Evolutionary conservation across 305 asterid genomes (phyloP).

Genomic region (Rubia peregrina): DNA sequence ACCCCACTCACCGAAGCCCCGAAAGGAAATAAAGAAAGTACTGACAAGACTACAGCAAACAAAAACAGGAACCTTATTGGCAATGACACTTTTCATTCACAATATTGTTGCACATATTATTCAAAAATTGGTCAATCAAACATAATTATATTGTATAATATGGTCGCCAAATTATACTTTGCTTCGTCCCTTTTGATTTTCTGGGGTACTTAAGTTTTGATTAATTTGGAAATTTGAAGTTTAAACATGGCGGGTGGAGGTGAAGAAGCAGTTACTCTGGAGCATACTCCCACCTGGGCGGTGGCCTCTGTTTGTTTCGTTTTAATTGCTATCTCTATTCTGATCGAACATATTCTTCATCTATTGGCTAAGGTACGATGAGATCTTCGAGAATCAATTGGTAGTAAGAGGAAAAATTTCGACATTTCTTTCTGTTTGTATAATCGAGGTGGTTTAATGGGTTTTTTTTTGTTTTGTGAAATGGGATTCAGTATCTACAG

Average conservation of each 20-base stretch:
- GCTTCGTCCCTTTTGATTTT: neutral
- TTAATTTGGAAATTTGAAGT: neutral
- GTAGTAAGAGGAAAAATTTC: neutral
- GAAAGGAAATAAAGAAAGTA: neutral
- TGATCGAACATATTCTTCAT: constrained; percentile 61
- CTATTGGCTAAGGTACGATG: constrained; percentile 46
- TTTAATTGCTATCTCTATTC: constrained; percentile 43
- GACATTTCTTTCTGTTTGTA: neutral
- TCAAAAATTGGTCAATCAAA: neutral
- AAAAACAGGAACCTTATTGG: neutral
- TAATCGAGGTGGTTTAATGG: neutral
- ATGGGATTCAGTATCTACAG: constrained; percentile 38
- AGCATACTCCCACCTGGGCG: constrained; percentile 66
- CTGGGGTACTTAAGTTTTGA: neutral
- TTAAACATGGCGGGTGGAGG: constrained; percentile 13
- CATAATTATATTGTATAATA: neutral
- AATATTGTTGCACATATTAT: neutral
- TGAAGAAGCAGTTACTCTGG: constrained; percentile 28
- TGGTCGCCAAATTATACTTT: constrained; percentile 1
- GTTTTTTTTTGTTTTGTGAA: neutral
- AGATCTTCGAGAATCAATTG: neutral
- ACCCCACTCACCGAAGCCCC: neutral
- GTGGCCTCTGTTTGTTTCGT: constrained; percentile 59
- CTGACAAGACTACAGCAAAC: neutral
- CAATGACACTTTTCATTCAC: neutral